Evolutionary conservation across 2,329 filamentous ascomycete genomes (phyloP).

Genomic region (Diplodia sapinea): DNA sequence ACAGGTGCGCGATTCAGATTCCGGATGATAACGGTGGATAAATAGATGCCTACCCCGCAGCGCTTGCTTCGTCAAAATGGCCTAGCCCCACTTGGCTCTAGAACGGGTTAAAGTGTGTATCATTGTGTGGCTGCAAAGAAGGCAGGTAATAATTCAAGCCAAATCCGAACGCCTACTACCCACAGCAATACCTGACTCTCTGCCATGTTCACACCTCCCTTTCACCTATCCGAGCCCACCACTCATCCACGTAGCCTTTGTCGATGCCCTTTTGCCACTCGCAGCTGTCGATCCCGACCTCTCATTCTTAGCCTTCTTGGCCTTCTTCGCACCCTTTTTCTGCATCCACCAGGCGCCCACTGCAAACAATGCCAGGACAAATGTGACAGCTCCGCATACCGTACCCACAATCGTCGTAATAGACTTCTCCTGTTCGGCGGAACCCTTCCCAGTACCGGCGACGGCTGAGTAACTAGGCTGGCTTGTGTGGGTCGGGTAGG

Average conservation of each 20-base stretch:
- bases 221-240: background rate
- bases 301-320: background rate
- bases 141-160: background rate
- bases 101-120: background rate
- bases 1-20: conserved; percentile 7
- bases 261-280: background rate
- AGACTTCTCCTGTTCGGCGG: background rate
- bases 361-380: background rate
- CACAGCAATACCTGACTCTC: background rate
- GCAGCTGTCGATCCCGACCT: background rate
- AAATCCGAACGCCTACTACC: background rate
- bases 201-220: background rate
- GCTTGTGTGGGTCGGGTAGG: background rate
- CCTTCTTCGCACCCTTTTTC: background rate
- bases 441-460: background rate
- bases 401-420: background rate
- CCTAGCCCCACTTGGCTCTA: background rate
- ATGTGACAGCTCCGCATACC: background rate
- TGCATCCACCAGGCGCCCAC: background rate
- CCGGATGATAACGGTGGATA: conserved; percentile 6
- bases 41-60: conserved; percentile 13
- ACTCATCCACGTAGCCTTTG: background rate
- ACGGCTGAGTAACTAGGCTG: background rate
- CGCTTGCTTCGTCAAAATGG: background rate
- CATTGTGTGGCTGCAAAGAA: background rate